Conservation (phyloP, 2,329 filamentous ascomycete genomes). For the Periconia macrospinosa region DNA sequence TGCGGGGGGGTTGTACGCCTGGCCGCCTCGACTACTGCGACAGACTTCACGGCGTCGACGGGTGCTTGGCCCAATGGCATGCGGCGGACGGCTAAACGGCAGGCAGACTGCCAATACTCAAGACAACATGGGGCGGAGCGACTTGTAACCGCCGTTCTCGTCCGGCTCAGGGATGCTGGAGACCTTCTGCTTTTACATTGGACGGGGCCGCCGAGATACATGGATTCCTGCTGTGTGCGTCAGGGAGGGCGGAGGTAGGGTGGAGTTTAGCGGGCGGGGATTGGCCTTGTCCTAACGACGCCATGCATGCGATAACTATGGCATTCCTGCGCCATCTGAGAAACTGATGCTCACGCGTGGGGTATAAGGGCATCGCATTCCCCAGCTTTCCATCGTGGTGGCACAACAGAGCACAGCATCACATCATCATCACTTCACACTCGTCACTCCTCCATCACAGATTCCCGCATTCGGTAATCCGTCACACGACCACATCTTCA, state of each 20-base stretch:
- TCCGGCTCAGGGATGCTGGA: neutral
- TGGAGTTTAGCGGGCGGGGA: neutral
- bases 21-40: neutral
- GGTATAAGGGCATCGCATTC: neutral
- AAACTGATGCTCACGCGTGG: neutral
- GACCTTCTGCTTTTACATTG: neutral
- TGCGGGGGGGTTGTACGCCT: neutral
- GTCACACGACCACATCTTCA: neutral
- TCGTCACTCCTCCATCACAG: too few relatives aligned
- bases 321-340: neutral
- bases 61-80: neutral
- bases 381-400: neutral
- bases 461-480: slow-evolving; percentile 3
- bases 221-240: neutral
- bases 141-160: slow-evolving; percentile 2
- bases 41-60: too few relatives aligned
- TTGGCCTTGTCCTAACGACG: neutral
- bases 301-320: neutral
- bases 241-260: neutral
- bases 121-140: neutral
- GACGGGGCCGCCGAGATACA: neutral
- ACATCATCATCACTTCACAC: neutral
- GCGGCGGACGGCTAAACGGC: slow-evolving; percentile 2
- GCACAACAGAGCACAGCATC: neutral
- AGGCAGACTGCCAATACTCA: neutral